Percentiles rank a stretch among this genome's conserved stretches.
These are phyloP conservation scores for Pythium catenulatum DNA, from an alignment of 352 stramenopile genomes.

Conservation along the genomic window DNA sequence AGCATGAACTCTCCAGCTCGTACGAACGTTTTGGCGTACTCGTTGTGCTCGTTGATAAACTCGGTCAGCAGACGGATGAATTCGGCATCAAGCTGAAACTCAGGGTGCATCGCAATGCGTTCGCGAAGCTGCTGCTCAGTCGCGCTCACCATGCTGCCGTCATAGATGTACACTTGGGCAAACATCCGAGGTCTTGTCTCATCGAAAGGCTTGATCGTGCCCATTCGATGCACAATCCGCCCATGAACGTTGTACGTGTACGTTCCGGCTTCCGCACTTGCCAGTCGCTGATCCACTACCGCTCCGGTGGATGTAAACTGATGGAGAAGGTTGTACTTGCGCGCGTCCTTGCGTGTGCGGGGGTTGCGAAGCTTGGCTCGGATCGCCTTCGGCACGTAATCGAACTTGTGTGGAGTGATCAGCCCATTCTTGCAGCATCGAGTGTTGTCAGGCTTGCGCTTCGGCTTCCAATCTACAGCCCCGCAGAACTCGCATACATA, in stretches of 20 bases:
- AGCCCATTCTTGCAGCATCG: background rate
- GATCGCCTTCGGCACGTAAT: background rate
- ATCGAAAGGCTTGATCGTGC: background rate
- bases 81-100: background rate
- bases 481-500: too few relatives aligned
- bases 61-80: background rate
- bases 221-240: background rate
- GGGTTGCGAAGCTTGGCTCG: background rate
- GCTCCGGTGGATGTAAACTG: constrained; percentile 2
- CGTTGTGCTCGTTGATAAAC: background rate
- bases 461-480: too few relatives aligned
- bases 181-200: background rate
- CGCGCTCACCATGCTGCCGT: background rate
- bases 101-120: background rate
- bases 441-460: too few relatives aligned
- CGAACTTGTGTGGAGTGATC: background rate
- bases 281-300: background rate
- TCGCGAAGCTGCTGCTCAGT: background rate
- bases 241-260: constrained; percentile 3
- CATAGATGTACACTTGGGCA: constrained; percentile 6
- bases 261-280: background rate
- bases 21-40: background rate
- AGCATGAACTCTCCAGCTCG: background rate
- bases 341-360: background rate
- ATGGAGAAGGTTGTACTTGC: background rate